Conservation (phyloP, 1,284 basidiomycete species). For the Ustilago nuda region DNA sequence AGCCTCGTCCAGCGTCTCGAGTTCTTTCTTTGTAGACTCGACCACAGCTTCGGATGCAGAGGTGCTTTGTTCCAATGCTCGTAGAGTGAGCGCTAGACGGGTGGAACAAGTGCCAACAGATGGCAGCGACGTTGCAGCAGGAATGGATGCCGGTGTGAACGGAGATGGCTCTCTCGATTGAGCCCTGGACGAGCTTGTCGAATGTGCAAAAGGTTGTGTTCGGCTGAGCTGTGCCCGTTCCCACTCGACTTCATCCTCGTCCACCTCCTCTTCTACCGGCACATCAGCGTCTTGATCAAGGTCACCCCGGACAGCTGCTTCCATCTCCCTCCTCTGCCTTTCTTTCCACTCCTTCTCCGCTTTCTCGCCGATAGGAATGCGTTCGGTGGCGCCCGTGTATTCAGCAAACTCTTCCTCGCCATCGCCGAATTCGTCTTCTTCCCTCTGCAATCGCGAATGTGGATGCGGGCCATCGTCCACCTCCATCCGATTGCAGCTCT, state of each 20-base stretch:
- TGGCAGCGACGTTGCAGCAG: constrained; percentile 52
- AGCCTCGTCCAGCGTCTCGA: constrained; percentile 45
- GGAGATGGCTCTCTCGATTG: constrained; percentile 48
- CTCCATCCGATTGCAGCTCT: constrained; percentile 17
- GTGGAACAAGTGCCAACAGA: constrained; percentile 51
- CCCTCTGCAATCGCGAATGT: constrained; percentile 56
- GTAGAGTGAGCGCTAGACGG: constrained; percentile 42
- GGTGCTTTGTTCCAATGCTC: constrained; percentile 38
- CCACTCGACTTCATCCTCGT: constrained; percentile 77
- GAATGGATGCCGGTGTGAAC: constrained; percentile 49
- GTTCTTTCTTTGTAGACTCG: constrained; percentile 22
- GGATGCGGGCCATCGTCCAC: constrained; percentile 54
- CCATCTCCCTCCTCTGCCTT: constrained; percentile 47
- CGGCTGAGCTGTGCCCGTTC: constrained; percentile 57
- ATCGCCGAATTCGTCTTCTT: constrained; percentile 63
- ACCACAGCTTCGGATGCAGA: constrained; percentile 34
- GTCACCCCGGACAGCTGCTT: constrained; percentile 39
- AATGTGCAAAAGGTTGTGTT: constrained; percentile 21
- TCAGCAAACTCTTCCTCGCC: constrained; percentile 65
- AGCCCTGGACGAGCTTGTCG: neutral
- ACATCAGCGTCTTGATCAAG: constrained; percentile 28
- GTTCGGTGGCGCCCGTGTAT: constrained; percentile 62
- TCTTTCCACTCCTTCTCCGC: constrained; percentile 41
- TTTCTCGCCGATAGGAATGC: constrained; percentile 57
- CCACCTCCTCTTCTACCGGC: constrained; percentile 75